Conservation (phyloP, 1,284 basidiomycete species). For the Ustilago lituana region DNA sequence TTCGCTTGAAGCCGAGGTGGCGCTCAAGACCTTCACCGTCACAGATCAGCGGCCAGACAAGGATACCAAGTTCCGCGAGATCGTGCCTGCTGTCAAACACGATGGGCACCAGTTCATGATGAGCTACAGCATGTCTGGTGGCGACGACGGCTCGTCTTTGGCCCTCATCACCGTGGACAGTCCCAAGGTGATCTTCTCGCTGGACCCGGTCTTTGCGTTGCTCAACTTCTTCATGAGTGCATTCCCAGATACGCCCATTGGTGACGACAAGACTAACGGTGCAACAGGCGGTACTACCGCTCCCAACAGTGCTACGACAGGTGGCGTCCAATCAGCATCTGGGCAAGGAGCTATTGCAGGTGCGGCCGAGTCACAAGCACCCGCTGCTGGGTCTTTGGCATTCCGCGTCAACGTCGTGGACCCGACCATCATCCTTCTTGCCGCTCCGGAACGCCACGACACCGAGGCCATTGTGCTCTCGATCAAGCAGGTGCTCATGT, state of each 20-base stretch:
- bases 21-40: conserved; percentile 89
- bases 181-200: conserved; percentile 90
- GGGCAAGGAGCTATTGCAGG: not conserved
- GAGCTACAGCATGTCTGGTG: conserved; percentile 80
- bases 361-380: not conserved
- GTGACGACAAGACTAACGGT: not conserved
- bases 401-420: conserved; percentile 92
- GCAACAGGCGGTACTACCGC: conserved; percentile 1
- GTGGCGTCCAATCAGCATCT: not conserved
- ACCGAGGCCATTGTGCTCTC: conserved; percentile 88
- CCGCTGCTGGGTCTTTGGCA: conserved; percentile 64
- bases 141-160: conserved; percentile 73
- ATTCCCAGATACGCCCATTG: conserved; percentile 65
- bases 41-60: conserved; percentile 84
- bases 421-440: conserved; percentile 87
- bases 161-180: conserved; percentile 90
- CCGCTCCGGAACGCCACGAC: conserved; percentile 81
- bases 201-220: conserved; percentile 90
- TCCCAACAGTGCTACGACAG: conserved; percentile 4
- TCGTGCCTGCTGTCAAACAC: conserved; percentile 89
- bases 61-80: conserved; percentile 86
- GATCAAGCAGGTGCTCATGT: conserved; percentile 85
- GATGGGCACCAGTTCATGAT: conserved; percentile 94
- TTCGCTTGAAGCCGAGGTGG: conserved; percentile 84
- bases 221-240: conserved; percentile 84